Conservation (phyloP, 768 basidiomycete species). For the Xerocomus potaroensis region DNA sequence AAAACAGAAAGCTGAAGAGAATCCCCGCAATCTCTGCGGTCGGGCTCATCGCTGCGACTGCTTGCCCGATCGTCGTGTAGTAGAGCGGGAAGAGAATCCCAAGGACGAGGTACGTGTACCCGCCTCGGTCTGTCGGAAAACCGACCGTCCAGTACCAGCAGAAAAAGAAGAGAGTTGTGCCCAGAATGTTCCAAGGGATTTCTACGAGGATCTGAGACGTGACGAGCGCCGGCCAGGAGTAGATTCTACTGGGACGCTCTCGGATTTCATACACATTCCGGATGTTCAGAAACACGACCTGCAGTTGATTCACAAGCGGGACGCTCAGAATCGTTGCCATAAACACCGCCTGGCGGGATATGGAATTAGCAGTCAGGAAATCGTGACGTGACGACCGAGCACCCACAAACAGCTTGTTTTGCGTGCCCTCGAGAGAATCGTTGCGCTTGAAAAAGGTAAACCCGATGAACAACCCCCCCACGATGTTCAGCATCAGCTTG, state of each 20-base stretch:
- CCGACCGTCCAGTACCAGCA: conserved; percentile 74
- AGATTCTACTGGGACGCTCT: conserved; percentile 61
- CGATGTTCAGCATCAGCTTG: conserved; percentile 51
- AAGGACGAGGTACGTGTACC: conserved; percentile 55
- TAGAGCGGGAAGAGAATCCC: conserved; percentile 55
- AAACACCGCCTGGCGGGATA: conserved; percentile 42
- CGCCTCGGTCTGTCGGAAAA: conserved; percentile 48
- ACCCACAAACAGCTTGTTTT: conserved; percentile 63
- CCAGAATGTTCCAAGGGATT: conserved; percentile 58
- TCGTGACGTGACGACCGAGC: conserved; percentile 6
- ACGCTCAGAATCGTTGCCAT: conserved; percentile 50
- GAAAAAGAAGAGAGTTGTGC: conserved; percentile 55
- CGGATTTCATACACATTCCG: conserved; percentile 64
- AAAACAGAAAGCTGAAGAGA: conserved; percentile 54
- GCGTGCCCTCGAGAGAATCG: conserved; percentile 51
- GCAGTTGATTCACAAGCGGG: conserved; percentile 59
- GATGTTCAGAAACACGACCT: conserved; percentile 54
- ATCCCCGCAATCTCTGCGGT: conserved; percentile 57
- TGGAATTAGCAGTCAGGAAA: neutral
- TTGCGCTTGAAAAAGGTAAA: conserved; percentile 62
- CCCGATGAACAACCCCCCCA: conserved; percentile 52
- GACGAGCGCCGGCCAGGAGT: conserved; percentile 58
- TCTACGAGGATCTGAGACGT: conserved; percentile 54
- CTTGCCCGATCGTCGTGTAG: conserved; percentile 58
- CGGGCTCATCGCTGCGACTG: conserved; percentile 58